Percentiles rank a stretch among this genome's conserved stretches.
phyloP scores from a whole-genome alignment of 2,329 filamentous ascomycete genomes.

The Chalara sp. region DNA sequence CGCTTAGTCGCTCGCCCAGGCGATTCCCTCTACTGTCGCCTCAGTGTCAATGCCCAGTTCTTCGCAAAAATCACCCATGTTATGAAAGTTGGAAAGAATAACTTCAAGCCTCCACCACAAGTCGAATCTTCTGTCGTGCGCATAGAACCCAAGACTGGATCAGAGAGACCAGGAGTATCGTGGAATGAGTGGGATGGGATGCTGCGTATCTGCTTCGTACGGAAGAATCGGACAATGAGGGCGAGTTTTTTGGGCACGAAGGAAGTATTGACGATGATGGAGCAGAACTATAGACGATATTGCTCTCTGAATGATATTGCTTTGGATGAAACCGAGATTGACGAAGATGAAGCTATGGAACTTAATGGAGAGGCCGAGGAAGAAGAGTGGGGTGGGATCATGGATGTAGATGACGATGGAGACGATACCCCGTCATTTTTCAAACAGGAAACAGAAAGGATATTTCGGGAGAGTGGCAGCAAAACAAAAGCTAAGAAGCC shows the following conservation, averaged over 20 bases:
- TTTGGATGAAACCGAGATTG: conserved; percentile 59
- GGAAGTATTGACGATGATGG: conserved; percentile 75
- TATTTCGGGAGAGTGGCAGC: conserved; percentile 30
- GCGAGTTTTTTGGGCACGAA: conserved; percentile 75
- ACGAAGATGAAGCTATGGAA: conserved; percentile 37
- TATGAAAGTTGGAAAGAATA: conserved; percentile 93
- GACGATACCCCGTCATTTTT: conserved; percentile 78
- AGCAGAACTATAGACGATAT: conserved; percentile 84
- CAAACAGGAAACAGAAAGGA: conserved; percentile 47
- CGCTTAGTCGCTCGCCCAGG: conserved; percentile 82
- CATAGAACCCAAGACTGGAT: conserved; percentile 78
- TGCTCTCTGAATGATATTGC: conserved; percentile 80
- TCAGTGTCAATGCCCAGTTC: conserved; percentile 91
- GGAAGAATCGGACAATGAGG: conserved; percentile 86
- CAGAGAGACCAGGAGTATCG: conserved; percentile 72
- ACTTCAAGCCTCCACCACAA: conserved; percentile 90
- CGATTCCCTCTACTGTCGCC: conserved; percentile 82
- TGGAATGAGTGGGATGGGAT: conserved; percentile 96
- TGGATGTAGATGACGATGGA: conserved; percentile 43
- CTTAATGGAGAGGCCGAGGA: conserved; percentile 39
- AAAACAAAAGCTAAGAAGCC: conserved; percentile 65
- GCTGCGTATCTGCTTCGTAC: conserved; percentile 71
- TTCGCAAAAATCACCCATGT: conserved; percentile 69
- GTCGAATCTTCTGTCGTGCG: conserved; percentile 89
- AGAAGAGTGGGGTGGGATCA: conserved; percentile 43